Evolutionary conservation across 176 grass and related monocot species (phyloP).

Genomic region (Zea luxurians): DNA sequence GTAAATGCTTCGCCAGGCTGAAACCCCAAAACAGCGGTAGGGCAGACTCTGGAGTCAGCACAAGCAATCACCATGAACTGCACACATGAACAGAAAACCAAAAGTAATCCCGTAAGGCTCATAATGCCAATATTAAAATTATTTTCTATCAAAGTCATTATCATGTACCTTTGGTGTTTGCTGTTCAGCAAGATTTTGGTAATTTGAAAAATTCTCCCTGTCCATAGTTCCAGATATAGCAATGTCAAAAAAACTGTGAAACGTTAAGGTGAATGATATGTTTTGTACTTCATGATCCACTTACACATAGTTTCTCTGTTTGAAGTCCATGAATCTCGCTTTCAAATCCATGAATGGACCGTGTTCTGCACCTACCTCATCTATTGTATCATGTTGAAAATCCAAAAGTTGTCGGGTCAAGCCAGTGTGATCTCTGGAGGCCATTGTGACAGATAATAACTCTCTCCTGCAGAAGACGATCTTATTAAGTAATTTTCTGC

Average conservation of each 20-base stretch:
- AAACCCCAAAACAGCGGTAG: constrained; percentile 77
- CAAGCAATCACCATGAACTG: constrained; percentile 97
- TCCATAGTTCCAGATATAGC: constrained; percentile 30
- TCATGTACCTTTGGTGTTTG: constrained; percentile 80
- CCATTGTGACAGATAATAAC: constrained; percentile 37
- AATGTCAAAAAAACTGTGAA: constrained; percentile 19
- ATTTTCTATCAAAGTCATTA: not conserved
- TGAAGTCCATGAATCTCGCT: constrained; percentile 83
- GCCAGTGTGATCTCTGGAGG: constrained; percentile 50
- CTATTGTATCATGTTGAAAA: constrained; percentile 46
- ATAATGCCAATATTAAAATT: not conserved
- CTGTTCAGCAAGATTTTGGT: constrained; percentile 62
- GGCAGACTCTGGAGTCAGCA: constrained; percentile 89
- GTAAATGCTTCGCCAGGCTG: constrained; percentile 93
- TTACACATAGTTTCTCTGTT: constrained; percentile 66
- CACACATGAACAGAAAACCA: constrained; percentile 41
- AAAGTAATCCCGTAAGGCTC: constrained; percentile 19
- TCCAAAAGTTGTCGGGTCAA: constrained; percentile 51
- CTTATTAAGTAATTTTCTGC: not conserved
- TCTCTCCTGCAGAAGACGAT: constrained; percentile 55
- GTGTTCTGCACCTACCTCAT: constrained; percentile 33
- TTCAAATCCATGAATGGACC: constrained; percentile 69
- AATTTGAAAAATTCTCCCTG: constrained; percentile 62
- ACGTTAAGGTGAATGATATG: constrained; percentile 29
- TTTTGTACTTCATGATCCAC: constrained; percentile 35